phyloP scores from a whole-genome alignment of 495 filamentous ascomycete species.

The Aspergillus biplanus region DNA sequence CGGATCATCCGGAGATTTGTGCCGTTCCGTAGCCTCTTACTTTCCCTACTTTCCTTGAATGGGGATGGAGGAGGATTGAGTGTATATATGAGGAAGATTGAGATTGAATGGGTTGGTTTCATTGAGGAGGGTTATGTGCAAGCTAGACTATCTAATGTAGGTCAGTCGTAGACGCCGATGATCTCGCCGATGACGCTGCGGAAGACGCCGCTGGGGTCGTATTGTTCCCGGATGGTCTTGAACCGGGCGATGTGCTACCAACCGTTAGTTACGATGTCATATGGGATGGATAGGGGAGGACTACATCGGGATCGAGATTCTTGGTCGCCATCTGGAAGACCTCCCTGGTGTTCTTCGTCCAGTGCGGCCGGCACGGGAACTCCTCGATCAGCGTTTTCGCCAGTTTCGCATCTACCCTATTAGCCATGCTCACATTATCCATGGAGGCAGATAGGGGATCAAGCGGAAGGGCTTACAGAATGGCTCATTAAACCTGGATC shows the following conservation, averaged over 20 bases:
- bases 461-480: no score
- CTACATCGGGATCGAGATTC: constrained; percentile 21
- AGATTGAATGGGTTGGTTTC: background rate
- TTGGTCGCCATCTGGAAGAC: constrained; percentile 17
- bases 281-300: background rate
- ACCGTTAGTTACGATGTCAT: background rate
- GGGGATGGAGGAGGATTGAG: background rate
- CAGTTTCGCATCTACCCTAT: constrained; percentile 8
- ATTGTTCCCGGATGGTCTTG: constrained; percentile 19
- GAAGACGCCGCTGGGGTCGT: constrained; percentile 19
- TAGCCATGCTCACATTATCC: background rate
- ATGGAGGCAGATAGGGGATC: no score
- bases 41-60: background rate
- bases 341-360: constrained; percentile 23
- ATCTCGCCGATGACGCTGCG: constrained; percentile 21
- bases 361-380: constrained; percentile 23
- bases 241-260: constrained; percentile 21
- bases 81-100: background rate
- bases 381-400: constrained; percentile 16
- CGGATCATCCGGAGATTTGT: background rate
- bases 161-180: constrained; percentile 18
- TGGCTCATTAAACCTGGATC: constrained; percentile 16
- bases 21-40: background rate
- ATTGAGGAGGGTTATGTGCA: background rate
- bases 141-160: background rate